Percentiles rank a stretch among this genome's conserved stretches.
phyloP scores from a whole-genome alignment of 257 asterid species.

The Knoxia roxburghii region DNA sequence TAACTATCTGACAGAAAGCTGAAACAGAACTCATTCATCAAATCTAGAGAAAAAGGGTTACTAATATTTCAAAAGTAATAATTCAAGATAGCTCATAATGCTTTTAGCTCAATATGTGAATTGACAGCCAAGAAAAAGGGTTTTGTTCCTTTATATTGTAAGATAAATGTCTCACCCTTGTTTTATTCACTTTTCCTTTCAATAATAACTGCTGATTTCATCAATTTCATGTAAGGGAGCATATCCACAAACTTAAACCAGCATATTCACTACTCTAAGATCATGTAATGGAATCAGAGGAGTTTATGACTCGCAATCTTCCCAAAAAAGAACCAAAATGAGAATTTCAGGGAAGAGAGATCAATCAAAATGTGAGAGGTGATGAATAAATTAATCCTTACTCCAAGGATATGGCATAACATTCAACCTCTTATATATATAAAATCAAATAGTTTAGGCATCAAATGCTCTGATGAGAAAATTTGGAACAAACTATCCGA shows the following conservation, averaged over 20 bases:
- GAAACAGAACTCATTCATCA: neutral
- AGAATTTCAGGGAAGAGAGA: neutral
- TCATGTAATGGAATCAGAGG: neutral
- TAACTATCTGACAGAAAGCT: neutral
- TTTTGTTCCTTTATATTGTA: neutral
- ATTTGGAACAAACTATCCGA: neutral
- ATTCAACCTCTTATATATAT: no score
- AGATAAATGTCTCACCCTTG: neutral
- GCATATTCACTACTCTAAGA: neutral
- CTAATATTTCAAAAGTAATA: no score
- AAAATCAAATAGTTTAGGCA: slow-evolving; percentile 4
- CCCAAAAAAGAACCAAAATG: neutral
- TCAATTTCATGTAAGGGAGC: neutral
- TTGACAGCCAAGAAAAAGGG: neutral
- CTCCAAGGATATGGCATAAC: neutral
- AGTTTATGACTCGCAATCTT: neutral
- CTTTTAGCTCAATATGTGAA: no score
- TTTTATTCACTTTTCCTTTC: neutral
- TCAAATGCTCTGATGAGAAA: slow-evolving; percentile 4
- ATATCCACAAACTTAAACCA: neutral
- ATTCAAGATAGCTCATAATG: neutral
- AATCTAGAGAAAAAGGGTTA: neutral
- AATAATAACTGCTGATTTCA: neutral
- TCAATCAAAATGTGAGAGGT: slow-evolving; percentile 2
- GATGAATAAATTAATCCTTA: neutral